phyloP scores from a whole-genome alignment of 2,329 filamentous ascomycete species.

The Monosporascus sp. region DNA sequence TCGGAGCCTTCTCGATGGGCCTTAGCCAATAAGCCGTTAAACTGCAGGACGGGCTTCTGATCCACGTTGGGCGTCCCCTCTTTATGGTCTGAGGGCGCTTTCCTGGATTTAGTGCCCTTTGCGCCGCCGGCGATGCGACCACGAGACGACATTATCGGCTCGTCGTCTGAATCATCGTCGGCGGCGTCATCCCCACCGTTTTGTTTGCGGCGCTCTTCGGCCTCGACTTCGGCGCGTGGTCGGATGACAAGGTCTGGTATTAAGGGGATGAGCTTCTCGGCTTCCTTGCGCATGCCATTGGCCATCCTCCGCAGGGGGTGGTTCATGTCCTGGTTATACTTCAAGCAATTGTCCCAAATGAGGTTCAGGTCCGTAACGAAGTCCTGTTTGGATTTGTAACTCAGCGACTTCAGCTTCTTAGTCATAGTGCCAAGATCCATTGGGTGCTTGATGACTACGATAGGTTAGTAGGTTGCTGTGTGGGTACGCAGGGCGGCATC shows the following conservation, averaged over 20 bases:
- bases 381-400: slow-evolving; percentile 85
- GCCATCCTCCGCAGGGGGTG: slow-evolving; percentile 90
- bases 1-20: slow-evolving; percentile 70
- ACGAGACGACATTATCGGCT: slow-evolving; percentile 96
- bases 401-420: slow-evolving; percentile 82
- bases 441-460: slow-evolving; percentile 83
- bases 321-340: slow-evolving; percentile 86
- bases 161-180: slow-evolving; percentile 90
- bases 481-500: no score
- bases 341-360: slow-evolving; percentile 96
- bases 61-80: slow-evolving; percentile 77
- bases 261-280: slow-evolving; percentile 89
- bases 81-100: slow-evolving; percentile 66
- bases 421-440: slow-evolving; percentile 99
- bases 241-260: slow-evolving; percentile 91
- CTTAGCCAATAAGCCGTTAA: slow-evolving; percentile 59
- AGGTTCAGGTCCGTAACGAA: slow-evolving; percentile 91
- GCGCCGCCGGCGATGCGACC: slow-evolving; percentile 81
- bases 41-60: slow-evolving; percentile 65
- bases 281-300: slow-evolving; percentile 93
- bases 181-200: slow-evolving; percentile 79
- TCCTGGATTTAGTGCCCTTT: slow-evolving; percentile 74
- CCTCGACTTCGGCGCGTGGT: slow-evolving; percentile 90
- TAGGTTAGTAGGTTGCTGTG: slow-evolving; percentile 5
- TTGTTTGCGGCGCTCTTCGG: slow-evolving; percentile 77